These are phyloP conservation scores for Leishmania braziliensis DNA, from an alignment of 208 protist genomes.

Conservation along the genomic window DNA sequence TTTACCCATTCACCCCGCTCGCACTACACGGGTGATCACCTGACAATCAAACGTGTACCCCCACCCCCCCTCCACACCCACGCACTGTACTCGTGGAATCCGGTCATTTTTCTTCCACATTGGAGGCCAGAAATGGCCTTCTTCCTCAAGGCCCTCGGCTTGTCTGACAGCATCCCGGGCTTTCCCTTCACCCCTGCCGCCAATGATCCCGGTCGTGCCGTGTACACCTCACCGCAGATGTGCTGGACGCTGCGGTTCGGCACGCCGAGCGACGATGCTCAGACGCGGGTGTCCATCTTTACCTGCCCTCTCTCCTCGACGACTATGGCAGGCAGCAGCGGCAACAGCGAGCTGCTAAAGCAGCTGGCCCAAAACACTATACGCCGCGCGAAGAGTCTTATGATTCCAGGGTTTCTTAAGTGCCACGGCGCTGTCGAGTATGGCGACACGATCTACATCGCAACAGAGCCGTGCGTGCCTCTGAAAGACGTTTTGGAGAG, in stretches of 20 bases:
- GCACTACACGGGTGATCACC: not conserved
- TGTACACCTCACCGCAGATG: conserved; percentile 35
- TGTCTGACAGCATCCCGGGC: conserved; percentile 63
- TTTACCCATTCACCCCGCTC: not conserved
- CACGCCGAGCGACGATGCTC: conserved; percentile 46
- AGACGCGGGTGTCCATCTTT: conserved; percentile 63
- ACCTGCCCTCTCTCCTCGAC: conserved; percentile 26
- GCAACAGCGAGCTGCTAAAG: conserved; percentile 19
- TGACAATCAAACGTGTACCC: too few relatives aligned
- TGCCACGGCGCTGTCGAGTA: conserved; percentile 76
- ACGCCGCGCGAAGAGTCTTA: conserved; percentile 74
- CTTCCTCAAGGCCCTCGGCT: conserved; percentile 71
- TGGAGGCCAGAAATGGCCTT: conserved; percentile 52
- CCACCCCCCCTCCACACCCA: not conserved
- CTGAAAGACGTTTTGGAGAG: conserved; percentile 49
- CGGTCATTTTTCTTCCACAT: not conserved
- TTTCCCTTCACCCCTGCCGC: conserved; percentile 66
- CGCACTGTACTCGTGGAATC: not conserved
- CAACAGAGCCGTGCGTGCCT: conserved; percentile 73
- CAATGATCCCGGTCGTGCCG: conserved; percentile 18
- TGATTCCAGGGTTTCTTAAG: conserved; percentile 74
- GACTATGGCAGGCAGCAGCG: not conserved
- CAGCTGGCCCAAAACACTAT: conserved; percentile 66
- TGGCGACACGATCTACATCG: conserved; percentile 78
- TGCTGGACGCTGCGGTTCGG: conserved; percentile 57